These are phyloP conservation scores for Nicotiana paniculata DNA, from an alignment of 257 asterid genomes.

Conservation along the genomic window DNA sequence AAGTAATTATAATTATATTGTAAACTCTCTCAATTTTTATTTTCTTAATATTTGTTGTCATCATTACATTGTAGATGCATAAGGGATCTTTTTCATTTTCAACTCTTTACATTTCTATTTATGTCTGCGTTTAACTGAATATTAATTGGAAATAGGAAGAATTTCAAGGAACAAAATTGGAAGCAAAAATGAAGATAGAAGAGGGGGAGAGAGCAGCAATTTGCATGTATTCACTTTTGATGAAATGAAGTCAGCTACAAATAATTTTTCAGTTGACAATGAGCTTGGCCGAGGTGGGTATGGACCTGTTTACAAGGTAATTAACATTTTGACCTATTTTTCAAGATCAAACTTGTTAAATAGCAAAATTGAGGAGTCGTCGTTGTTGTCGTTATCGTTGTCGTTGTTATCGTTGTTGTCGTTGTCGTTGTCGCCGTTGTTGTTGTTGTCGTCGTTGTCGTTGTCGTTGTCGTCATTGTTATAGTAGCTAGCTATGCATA, in stretches of 20 bases:
- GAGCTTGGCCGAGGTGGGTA: slow-evolving; percentile 25
- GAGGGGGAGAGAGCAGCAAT: not conserved
- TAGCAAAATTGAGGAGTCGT: too few species aligned
- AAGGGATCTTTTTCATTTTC: not conserved
- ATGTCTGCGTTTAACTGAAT: not conserved
- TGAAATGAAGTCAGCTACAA: slow-evolving; percentile 15
- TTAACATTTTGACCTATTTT: too few species aligned
- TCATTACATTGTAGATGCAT: too few species aligned
- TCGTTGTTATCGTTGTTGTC: too few species aligned
- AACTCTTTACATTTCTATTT: not conserved
- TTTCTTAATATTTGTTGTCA: too few species aligned
- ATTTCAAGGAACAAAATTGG: not conserved
- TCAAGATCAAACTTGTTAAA: too few species aligned
- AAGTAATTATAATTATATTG: not conserved
- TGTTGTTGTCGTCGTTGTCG: too few species aligned
- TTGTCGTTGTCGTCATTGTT: too few species aligned
- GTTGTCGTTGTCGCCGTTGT: too few species aligned
- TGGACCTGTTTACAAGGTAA: slow-evolving; percentile 24
- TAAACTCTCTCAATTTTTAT: not conserved
- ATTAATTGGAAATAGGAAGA: not conserved
- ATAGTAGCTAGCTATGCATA: too few species aligned
- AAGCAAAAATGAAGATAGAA: not conserved
- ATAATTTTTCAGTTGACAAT: slow-evolving; percentile 18
- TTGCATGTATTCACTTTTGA: slow-evolving; percentile 10
- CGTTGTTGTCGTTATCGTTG: too few species aligned